Conservation (phyloP, 805 yeast genomes). For the Metschnikowia continentalis region DNA sequence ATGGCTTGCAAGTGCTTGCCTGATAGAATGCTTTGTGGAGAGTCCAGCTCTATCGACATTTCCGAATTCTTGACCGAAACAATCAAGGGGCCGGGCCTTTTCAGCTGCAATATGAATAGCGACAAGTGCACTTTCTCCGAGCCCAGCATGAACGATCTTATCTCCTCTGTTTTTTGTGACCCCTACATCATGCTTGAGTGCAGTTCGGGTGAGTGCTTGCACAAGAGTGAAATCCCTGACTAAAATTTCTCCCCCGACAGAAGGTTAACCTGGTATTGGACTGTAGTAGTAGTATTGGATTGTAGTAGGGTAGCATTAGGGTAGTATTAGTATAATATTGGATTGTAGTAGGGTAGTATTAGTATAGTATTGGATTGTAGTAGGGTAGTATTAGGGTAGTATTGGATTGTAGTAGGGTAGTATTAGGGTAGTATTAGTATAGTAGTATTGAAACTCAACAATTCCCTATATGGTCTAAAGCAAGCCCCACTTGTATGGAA, state of each 20-base stretch:
- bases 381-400: no score
- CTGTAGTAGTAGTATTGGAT: no score
- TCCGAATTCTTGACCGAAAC: slow-evolving; percentile 89
- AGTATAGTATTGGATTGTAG: no score
- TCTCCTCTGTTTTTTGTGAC: slow-evolving; percentile 91
- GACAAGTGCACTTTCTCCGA: slow-evolving; percentile 78
- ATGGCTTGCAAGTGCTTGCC: slow-evolving; percentile 90
- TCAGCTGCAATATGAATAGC: slow-evolving; percentile 65
- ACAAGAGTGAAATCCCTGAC: slow-evolving; percentile 90
- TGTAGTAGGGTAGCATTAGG: no score
- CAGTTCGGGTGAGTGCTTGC: slow-evolving; percentile 85
- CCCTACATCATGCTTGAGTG: slow-evolving; percentile 80
- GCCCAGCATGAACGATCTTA: slow-evolving; percentile 93
- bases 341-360: no score
- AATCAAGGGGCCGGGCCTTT: slow-evolving; percentile 90
- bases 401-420: no score
- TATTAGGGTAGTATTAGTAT: no score
- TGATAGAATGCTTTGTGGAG: slow-evolving; percentile 90
- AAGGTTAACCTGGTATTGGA: slow-evolving; percentile 37
- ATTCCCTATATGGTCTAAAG: no score
- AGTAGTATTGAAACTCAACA: no score
- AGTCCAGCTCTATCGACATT: slow-evolving; percentile 88
- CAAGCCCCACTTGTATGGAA: no score
- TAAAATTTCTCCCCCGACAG: slow-evolving; percentile 62
- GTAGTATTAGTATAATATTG: no score